phyloP scores from a whole-genome alignment of 164 flowering plant species.

The Nymphaea colorata region DNA sequence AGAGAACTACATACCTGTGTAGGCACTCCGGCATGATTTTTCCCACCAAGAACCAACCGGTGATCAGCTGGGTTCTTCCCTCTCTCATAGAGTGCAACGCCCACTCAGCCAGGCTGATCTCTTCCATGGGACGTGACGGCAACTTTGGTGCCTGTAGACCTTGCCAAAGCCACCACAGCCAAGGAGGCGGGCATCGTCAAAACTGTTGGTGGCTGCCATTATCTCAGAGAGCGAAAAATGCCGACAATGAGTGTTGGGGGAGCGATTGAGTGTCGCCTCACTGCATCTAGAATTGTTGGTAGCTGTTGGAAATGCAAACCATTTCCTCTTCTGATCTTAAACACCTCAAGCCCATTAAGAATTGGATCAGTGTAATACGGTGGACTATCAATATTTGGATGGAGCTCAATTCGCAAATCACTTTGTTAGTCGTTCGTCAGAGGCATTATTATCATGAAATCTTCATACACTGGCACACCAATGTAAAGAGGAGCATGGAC shows the following conservation, averaged over 20 bases:
- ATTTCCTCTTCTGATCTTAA: constrained; percentile 28
- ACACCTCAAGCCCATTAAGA: constrained; percentile 56
- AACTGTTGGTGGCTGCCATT: constrained; percentile 66
- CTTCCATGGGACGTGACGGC: constrained; percentile 23
- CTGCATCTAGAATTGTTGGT: constrained; percentile 4
- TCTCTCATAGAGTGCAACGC: too few relatives aligned
- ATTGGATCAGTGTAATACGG: constrained; percentile 37
- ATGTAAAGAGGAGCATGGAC: not conserved
- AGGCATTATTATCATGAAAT: constrained; percentile 36
- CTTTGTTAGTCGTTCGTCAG: too few relatives aligned
- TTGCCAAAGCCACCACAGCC: constrained; percentile 85
- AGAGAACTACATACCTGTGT: too few relatives aligned
- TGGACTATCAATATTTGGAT: constrained; percentile 19
- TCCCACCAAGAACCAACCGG: too few relatives aligned
- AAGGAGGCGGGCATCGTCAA: constrained; percentile 48
- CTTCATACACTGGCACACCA: constrained; percentile 35
- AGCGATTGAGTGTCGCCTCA: constrained; percentile 18
- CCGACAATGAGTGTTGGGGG: constrained; percentile 6
- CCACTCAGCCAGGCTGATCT: too few relatives aligned
- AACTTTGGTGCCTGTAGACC: constrained; percentile 58
- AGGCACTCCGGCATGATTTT: too few relatives aligned
- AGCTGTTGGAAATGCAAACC: constrained; percentile 1
- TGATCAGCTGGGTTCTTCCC: too few relatives aligned
- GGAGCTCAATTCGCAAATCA: constrained; percentile 24
- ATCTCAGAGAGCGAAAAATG: constrained; percentile 36